Percentiles rank a stretch among this genome's conserved stretches.
Evolutionary conservation across 192 early-diverging fungal species (phyloP).

Genomic region (Piromyces finnis): DNA sequence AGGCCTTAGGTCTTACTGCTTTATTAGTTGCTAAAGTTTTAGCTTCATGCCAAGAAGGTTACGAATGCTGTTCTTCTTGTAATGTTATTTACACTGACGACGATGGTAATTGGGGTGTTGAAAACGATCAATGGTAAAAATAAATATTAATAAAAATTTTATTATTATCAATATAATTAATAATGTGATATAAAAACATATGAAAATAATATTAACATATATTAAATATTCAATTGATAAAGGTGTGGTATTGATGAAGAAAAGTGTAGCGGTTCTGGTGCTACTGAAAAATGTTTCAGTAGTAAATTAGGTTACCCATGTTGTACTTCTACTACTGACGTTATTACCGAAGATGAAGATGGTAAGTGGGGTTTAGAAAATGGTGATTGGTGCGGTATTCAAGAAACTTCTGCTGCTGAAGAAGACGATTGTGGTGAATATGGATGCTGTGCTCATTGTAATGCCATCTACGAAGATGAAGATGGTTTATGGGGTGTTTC

Average conservation of each 20-base stretch:
- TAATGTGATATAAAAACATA: too few relatives aligned
- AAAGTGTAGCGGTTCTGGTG: too few relatives aligned
- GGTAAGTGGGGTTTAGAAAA: not conserved
- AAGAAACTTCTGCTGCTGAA: not conserved
- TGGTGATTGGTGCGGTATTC: not conserved
- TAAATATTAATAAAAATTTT: too few relatives aligned
- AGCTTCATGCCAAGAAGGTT: not conserved
- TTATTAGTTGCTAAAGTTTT: not conserved
- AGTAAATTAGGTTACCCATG: not conserved
- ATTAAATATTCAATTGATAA: too few relatives aligned
- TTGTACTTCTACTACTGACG: not conserved
- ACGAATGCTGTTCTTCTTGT: not conserved
- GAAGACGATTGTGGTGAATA: not conserved
- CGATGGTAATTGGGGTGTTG: not conserved
- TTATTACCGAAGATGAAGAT: not conserved
- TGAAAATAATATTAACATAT: too few relatives aligned
- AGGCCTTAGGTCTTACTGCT: not conserved
- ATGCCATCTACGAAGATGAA: not conserved
- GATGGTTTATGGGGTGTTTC: not conserved
- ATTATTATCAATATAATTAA: too few relatives aligned
- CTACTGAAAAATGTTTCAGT: too few relatives aligned
- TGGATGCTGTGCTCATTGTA: not conserved
- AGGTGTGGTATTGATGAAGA: too few relatives aligned
- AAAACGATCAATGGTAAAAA: not conserved
- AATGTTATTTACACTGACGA: not conserved